Base-by-base conservation (phyloP, 805 yeast species). In the Yamadazyma kitorensis region DNA sequence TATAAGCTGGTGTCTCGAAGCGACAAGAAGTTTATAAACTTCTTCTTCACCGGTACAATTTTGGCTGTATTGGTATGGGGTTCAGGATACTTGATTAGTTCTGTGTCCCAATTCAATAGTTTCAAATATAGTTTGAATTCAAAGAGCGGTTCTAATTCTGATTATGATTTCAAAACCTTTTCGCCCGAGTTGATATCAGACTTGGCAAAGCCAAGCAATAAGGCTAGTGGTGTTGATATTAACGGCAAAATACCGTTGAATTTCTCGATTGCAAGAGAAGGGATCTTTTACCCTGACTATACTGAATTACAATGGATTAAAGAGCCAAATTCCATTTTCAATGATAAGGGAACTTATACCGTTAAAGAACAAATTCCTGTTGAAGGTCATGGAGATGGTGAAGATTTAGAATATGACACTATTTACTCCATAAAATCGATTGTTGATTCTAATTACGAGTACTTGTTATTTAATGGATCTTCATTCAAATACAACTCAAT, bases 231-330 rank as follows among this genome's bases (percentile, higher is more conserved):
- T 6, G 10, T 19, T 19, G 22, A 7, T n/a, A 13, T 24, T n/a
- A 24, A 41, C 10, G 59, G 57, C 1, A 57, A 54, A 37, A 39
- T 41, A 7, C 59, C 57, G 12, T 44, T 67, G 28, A 53, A 57
- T 29, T 52, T 60, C 21, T 40, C 53, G 3, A 51, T 49, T 7
- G 57, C 57, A 2, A 69, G 91, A 43, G 72, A 74, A 32, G 78
- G 78, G 1, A 66, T 73, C 3, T 83, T 83, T 46, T 41, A 52
- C 0, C 82, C 93, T 0, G 56, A 61, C 11, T 57, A 49, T 31
- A 73, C 75, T 41, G 55, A 72, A 6, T 64, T 86, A 20, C 91
- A 83, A 54, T 86, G 95, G 95, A 74, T 86, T 28, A 63, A 58
- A 12, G 62, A 64, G 14, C 76, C 77, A 2, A 66, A 66, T 16